Evolutionary conservation across 2,329 filamentous ascomycete species (phyloP), one percentile per base, ranked within the genome.

Genomic region (Pseudogymnoascus sp.): DNA sequence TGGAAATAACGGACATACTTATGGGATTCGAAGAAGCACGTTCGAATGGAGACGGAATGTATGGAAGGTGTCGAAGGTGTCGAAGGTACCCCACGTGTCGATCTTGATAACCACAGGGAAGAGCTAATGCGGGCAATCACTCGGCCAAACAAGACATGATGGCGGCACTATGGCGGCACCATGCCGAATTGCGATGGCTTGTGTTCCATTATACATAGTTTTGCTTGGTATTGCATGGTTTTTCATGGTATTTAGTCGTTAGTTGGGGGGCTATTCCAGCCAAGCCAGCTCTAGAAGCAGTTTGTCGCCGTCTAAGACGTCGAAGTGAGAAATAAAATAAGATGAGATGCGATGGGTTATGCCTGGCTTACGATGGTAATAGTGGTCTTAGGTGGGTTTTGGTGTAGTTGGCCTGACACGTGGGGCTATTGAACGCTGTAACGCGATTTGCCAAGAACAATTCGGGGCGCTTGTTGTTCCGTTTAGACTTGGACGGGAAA

Each of bases 31-130:
- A 33, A 55, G 25, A 55, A 33, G 28, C 42, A 33, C 8, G n/a
- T 25, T 12, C 4, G 5, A 19, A 33, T 19, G 19, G 49, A 55
- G 28, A 9, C 49, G 28, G n/a, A 16, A 55, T 16, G 28, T 19
- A 30, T 55, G 22, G 42, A 49, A 49, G 42, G 14, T 9, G 42
- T 55, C 7, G 25, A 55, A 55, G 49, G 19, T 7, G 25, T 19
- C 5, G 6, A 55, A 55, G 11, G 49, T 55, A 55, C 49, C 49
- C 49, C 49, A 55, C 49, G 49, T 55, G 49, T 55, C 49, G 49
- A 55, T 55, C 49, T 55, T 33, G 49, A 55, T 55, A 55, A 33
- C 49, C 49, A 55, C 28, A 55, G 25, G 28, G 49, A 33, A 55
- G 28, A 55, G 49, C 49, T 55, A 55, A 55, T 55, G 49, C 49